Conservation (phyloP, 164 flowering plant species). For the Aristolochia fimbriata region DNA sequence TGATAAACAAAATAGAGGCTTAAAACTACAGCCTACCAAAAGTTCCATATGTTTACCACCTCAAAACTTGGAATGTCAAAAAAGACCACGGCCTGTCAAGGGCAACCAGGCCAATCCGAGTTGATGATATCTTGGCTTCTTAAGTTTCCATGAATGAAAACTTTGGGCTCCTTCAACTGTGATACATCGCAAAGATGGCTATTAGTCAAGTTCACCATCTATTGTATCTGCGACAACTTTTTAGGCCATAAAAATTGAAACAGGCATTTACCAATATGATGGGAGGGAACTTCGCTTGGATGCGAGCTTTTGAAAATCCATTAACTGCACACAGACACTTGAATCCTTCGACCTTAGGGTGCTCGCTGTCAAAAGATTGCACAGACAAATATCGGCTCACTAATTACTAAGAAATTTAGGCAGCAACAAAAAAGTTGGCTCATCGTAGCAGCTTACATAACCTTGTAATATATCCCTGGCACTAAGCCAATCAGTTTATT, state of each 20-base stretch:
- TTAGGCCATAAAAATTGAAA: too few species aligned
- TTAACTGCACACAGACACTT: conserved; percentile 51
- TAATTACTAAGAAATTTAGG: background rate
- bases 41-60: too few species aligned
- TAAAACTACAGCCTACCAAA: background rate
- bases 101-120: conserved; percentile 72
- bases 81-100: conserved; percentile 5
- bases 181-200: conserved; percentile 1
- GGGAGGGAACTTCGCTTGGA: conserved; percentile 43
- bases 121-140: conserved; percentile 18
- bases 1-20: background rate
- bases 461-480: too few species aligned
- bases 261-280: conserved; percentile 41
- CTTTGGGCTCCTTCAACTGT: conserved; percentile 69
- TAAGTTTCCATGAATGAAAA: conserved; percentile 57
- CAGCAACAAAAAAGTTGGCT: background rate
- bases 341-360: conserved; percentile 51
- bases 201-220: background rate
- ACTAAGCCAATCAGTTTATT: too few species aligned
- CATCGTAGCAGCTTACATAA: background rate
- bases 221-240: background rate
- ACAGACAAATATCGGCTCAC: conserved; percentile 3
- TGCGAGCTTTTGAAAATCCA: conserved; percentile 55
- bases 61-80: too few species aligned
- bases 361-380: conserved; percentile 45